Evolutionary conservation across 2,329 filamentous ascomycete genomes (phyloP).

Genomic region (Fusarium xyrophilum): DNA sequence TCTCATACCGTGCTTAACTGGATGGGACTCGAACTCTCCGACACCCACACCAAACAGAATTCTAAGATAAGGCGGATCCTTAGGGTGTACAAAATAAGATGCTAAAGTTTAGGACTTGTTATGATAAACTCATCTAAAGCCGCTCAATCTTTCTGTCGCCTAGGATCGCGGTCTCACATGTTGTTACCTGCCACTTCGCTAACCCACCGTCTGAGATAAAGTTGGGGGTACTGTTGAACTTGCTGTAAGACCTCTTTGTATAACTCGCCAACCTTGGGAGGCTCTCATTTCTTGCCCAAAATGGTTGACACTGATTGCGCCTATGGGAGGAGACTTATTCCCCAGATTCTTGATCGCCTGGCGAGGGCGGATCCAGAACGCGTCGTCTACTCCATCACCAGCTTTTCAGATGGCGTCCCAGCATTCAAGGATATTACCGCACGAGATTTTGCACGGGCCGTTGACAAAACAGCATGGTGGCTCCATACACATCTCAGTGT

Average conservation of each 20-base stretch:
- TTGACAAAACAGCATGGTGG: conserved; percentile 2
- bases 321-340: not conserved
- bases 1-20: not conserved
- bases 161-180: not conserved
- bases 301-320: not conserved
- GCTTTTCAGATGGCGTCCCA: not conserved
- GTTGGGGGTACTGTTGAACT: not conserved
- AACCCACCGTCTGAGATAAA: too few relatives aligned
- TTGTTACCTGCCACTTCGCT: not conserved
- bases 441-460: not conserved
- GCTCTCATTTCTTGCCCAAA: too few relatives aligned
- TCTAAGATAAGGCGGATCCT: not conserved
- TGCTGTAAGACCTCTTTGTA: not conserved
- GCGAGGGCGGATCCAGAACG: not conserved
- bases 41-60: not conserved
- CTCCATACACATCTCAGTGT: not conserved
- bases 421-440: not conserved
- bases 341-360: not conserved
- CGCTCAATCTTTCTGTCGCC: not conserved
- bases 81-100: not conserved
- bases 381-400: not conserved
- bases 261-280: not conserved
- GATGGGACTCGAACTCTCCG: not conserved
- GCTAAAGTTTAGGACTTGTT: not conserved
- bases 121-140: not conserved